Percentiles rank a stretch among this genome's conserved stretches.
Evolutionary conservation across 2,329 filamentous ascomycete genomes (phyloP).

Genomic region (Nectriaceae sp.): DNA sequence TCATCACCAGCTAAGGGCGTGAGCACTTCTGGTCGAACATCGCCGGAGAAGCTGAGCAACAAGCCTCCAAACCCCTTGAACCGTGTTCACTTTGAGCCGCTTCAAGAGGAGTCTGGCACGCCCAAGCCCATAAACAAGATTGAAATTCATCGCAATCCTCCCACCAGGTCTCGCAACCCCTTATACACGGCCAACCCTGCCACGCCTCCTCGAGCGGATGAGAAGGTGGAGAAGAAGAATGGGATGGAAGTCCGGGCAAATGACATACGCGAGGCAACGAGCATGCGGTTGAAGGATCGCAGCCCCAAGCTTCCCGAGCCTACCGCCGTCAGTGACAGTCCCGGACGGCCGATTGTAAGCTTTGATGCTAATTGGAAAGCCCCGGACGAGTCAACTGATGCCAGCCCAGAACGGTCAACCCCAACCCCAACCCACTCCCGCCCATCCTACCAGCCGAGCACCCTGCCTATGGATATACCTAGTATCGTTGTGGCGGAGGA

Average conservation of each 20-base stretch:
- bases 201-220: slow-evolving; percentile 33
- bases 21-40: slow-evolving; percentile 29
- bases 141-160: slow-evolving; percentile 84
- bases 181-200: slow-evolving; percentile 71
- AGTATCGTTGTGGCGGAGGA: slow-evolving; percentile 56
- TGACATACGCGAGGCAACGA: slow-evolving; percentile 88
- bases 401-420: slow-evolving; percentile 49
- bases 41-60: slow-evolving; percentile 33
- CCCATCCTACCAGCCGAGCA: slow-evolving; percentile 28
- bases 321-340: slow-evolving; percentile 85
- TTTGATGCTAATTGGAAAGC: slow-evolving; percentile 85
- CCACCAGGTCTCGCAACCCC: slow-evolving; percentile 79
- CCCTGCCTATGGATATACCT: slow-evolving; percentile 49
- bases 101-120: slow-evolving; percentile 39
- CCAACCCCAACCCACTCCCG: slow-evolving; percentile 20
- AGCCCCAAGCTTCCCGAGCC: slow-evolving; percentile 86
- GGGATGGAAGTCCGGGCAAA: slow-evolving; percentile 82
- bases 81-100: slow-evolving; percentile 42
- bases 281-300: slow-evolving; percentile 83
- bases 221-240: slow-evolving; percentile 65
- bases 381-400: slow-evolving; percentile 69
- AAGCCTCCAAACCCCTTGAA: slow-evolving; percentile 36
- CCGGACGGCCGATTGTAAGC: slow-evolving; percentile 94
- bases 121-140: slow-evolving; percentile 49
- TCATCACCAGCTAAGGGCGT: slow-evolving; percentile 25